These are phyloP conservation scores for Linum lewisii DNA, from an alignment of 345 rosid species.

Conservation along the genomic window DNA sequence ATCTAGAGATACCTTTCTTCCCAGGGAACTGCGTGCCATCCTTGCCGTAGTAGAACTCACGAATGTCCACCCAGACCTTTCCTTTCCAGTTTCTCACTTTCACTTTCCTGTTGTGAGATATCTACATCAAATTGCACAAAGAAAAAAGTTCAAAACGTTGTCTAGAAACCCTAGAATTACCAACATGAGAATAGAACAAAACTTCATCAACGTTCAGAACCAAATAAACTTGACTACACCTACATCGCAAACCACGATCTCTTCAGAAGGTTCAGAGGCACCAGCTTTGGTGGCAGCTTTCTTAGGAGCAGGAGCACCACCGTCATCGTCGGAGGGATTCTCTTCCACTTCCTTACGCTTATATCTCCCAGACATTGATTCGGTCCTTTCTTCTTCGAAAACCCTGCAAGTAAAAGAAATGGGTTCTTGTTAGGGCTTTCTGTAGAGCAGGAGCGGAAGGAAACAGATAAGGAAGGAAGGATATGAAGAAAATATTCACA, in stretches of 20 bases:
- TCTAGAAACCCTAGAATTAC: slow-evolving; percentile 10
- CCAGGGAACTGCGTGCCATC: slow-evolving; percentile 81
- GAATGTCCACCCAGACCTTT: slow-evolving; percentile 68
- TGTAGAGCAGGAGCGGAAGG: no score
- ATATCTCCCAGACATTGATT: slow-evolving; percentile 61
- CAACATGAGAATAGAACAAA: not conserved
- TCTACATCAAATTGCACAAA: slow-evolving; percentile 29
- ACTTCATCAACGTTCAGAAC: not conserved
- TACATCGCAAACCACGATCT: slow-evolving; percentile 58
- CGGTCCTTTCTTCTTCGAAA: not conserved
- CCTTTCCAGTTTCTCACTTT: slow-evolving; percentile 83
- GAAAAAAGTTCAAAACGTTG: not conserved
- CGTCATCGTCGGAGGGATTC: slow-evolving; percentile 45
- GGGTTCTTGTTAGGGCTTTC: not conserved
- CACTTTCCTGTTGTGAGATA: slow-evolving; percentile 80
- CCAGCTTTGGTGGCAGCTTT: slow-evolving; percentile 46
- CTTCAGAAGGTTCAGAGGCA: slow-evolving; percentile 52
- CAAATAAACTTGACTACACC: slow-evolving; percentile 18
- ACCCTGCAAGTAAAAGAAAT: not conserved
- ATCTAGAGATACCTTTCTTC: slow-evolving; percentile 50
- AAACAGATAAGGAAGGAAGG: not conserved
- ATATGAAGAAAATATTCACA: no score
- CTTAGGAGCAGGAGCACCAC: slow-evolving; percentile 46
- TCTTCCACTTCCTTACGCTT: slow-evolving; percentile 65
- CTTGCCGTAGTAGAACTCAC: slow-evolving; percentile 78